Base-by-base conservation (phyloP, 345 rosid species). In the Rhodamnia argentea region DNA sequence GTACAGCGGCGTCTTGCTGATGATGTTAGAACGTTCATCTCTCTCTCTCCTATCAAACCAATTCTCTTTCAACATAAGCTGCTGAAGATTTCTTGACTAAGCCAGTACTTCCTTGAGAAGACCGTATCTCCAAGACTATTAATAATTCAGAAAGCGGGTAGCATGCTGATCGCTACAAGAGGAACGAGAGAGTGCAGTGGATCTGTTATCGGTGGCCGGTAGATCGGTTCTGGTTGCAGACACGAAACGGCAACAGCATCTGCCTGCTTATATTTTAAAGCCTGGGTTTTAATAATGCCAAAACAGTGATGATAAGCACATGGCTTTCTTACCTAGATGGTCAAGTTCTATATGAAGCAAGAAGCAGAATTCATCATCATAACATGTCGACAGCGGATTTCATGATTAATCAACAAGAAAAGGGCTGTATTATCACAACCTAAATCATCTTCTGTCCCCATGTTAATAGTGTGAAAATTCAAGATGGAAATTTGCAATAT, bases 211-310 rank as follows among this genome's bases (percentile, higher is more conserved):
- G 94, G 89, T 0, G 98, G 99, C 2, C 98, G 90, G 75, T 97
- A 96, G 82, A 96, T 91, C 23, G 99, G 99, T 86, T 96, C 99
- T 15, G 98, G 95, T 89, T 95, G 99, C 88, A 97, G 93, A 70
- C 99, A 96, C 85, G 95, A 89, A 53, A 97, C 94, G 37, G 98
- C 98, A 75, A 95, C 98, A 50, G 98, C 99, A 2, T 98, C 97
- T 60, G 95, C 98, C 99, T 94, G 91, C 40, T 85, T 13, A 47
- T 37, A 52, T 10, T 53, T 20, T 74, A 50, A 51, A 86, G 29
- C 2, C 37, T 40, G n/a, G 22, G 1, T 2, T 42, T 32, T 64
- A 4, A 5, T 83, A 3, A 58, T 53, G 24, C 42, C 42, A 64
- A 64, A 64, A 37, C 42, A 32, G 11, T 2, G 23, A 64, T 32